These are phyloP conservation scores for Colletotrichum godetiae DNA, from an alignment of 2,329 filamentous ascomycete genomes.

Conservation along the genomic window DNA sequence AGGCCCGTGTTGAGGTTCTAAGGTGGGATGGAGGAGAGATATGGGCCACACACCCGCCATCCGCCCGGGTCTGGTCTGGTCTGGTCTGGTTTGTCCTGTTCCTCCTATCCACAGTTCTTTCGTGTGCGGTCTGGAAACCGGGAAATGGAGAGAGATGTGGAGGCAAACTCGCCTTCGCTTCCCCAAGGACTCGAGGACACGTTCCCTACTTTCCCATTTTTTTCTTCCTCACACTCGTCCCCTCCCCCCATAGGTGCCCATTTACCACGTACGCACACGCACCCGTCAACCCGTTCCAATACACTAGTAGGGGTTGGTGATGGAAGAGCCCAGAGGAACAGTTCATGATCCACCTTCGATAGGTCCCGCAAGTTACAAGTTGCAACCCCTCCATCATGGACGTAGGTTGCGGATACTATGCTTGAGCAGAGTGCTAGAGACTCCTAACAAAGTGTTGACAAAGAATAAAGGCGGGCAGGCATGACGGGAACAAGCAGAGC, in stretches of 20 bases:
- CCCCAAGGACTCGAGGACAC: conserved; percentile 34
- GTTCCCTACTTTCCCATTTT: conserved; percentile 25
- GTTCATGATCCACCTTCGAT: not conserved
- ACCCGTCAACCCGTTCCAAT: conserved; percentile 7
- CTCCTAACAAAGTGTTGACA: not conserved
- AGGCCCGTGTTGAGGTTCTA: not conserved
- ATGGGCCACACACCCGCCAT: not conserved
- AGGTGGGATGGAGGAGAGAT: conserved; percentile 2
- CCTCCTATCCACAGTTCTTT: not conserved
- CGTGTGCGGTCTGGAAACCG: conserved; percentile 11
- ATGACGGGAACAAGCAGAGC: not conserved
- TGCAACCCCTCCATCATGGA: not conserved
- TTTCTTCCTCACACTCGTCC: not conserved
- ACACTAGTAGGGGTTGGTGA: conserved; percentile 6
- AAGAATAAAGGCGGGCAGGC: not conserved
- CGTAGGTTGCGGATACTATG: not conserved
- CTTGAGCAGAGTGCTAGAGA: not conserved
- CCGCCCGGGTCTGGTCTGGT: conserved; percentile 15
- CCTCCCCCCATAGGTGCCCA: not conserved
- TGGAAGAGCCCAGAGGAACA: not conserved
- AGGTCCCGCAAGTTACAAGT: not conserved
- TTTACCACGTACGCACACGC: conserved; percentile 12
- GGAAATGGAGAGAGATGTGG: conserved; percentile 24
- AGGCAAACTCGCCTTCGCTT: conserved; percentile 15
- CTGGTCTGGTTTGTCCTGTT: conserved; percentile 15